phyloP scores from a whole-genome alignment of 768 basidiomycete genomes.

The Lentinula boryana region DNA sequence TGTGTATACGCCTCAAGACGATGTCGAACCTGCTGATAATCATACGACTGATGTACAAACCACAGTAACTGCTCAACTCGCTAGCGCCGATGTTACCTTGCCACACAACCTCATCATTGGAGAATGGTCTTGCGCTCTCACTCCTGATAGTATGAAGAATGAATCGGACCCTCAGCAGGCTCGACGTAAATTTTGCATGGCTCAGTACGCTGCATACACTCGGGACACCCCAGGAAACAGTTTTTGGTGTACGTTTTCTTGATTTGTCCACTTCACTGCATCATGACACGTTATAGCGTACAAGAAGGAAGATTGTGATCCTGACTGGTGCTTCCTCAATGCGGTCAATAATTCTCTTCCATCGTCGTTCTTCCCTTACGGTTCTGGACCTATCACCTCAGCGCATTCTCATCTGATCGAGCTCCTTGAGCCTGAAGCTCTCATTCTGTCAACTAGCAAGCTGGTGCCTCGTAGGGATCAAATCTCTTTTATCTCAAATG shows the following conservation, averaged over 20 bases:
- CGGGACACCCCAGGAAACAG: slow-evolving; percentile 56
- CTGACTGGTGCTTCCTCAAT: slow-evolving; percentile 65
- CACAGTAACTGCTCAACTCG: slow-evolving; percentile 28
- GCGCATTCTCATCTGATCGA: not conserved
- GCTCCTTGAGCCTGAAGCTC: not conserved
- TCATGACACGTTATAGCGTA: slow-evolving; percentile 34
- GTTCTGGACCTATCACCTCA: slow-evolving; percentile 4
- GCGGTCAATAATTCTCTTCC: slow-evolving; percentile 56
- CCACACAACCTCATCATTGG: slow-evolving; percentile 60
- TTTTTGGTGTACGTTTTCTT: slow-evolving; percentile 59
- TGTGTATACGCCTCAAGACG: slow-evolving; percentile 55
- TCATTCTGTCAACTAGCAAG: not conserved
- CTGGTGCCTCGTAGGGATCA: slow-evolving; percentile 7
- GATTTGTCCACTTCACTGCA: not conserved
- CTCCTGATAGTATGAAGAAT: slow-evolving; percentile 47
- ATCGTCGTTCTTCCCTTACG: slow-evolving; percentile 49
- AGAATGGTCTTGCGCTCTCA: slow-evolving; percentile 80
- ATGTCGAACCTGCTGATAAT: slow-evolving; percentile 40
- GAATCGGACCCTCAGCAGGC: slow-evolving; percentile 40
- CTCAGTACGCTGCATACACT: slow-evolving; percentile 53
- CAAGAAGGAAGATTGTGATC: slow-evolving; percentile 53
- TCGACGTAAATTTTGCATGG: slow-evolving; percentile 45
- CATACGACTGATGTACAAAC: slow-evolving; percentile 47
- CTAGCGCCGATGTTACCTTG: slow-evolving; percentile 17
- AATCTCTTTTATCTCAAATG: not conserved